Percentiles rank a stretch among this genome's conserved stretches.
These are phyloP conservation scores for Acanthamoeba polyphaga DNA, from an alignment of 208 protist genomes.

Conservation along the genomic window DNA sequence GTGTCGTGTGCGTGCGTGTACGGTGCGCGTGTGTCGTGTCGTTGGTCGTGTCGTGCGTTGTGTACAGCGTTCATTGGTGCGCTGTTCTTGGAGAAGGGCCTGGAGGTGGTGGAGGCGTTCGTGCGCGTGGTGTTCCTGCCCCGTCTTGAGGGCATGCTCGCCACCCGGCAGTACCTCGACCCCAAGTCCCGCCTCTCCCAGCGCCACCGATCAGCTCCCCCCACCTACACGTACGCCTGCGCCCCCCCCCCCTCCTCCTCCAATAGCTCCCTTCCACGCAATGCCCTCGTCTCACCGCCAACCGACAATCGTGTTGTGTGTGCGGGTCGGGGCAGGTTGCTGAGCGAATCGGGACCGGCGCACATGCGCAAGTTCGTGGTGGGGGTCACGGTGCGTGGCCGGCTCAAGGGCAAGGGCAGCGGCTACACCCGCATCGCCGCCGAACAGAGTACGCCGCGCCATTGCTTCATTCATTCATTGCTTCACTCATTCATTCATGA, in stretches of 20 bases:
- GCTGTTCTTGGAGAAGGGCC: constrained; percentile 8
- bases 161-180: neutral
- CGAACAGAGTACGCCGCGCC: neutral
- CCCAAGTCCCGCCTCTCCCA: constrained; percentile 7
- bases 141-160: neutral
- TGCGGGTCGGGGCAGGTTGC: neutral
- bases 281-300: no score
- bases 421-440: neutral
- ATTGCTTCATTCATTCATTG: neutral
- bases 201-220: neutral
- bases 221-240: neutral
- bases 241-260: no score
- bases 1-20: neutral
- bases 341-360: neutral
- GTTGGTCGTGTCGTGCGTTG: neutral
- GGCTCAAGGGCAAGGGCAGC: neutral
- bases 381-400: neutral
- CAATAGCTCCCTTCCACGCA: no score
- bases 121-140: neutral
- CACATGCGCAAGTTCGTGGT: constrained; percentile 5
- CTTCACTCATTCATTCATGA: neutral
- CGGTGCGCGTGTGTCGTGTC: no score
- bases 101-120: neutral
- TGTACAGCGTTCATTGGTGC: neutral
- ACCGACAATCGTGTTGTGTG: neutral